phyloP scores from a whole-genome alignment of 1,284 basidiomycete species.

The Nidula niveotomentosa region DNA sequence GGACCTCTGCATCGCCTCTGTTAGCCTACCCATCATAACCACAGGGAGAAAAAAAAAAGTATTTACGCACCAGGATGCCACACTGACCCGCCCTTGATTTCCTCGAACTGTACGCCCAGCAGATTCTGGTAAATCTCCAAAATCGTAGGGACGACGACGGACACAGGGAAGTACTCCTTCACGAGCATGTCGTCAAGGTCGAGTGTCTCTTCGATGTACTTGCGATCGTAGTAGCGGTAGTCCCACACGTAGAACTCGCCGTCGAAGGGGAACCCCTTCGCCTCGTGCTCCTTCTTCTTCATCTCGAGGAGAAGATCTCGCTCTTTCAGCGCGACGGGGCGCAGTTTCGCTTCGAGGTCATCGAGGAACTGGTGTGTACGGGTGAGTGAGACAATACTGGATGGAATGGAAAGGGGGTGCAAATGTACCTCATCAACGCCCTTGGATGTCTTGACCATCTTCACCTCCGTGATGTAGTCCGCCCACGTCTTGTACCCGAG shows the following conservation, averaged over 20 bases:
- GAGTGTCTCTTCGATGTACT: slow-evolving; percentile 65
- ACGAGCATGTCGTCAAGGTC: slow-evolving; percentile 73
- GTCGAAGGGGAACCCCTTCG: slow-evolving; percentile 59
- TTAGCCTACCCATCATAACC: not conserved
- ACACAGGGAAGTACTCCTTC: slow-evolving; percentile 86
- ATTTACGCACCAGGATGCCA: slow-evolving; percentile 72
- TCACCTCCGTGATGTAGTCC: slow-evolving; percentile 77
- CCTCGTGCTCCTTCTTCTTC: slow-evolving; percentile 70
- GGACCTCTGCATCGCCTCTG: slow-evolving; percentile 53
- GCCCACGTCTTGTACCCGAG: slow-evolving; percentile 80
- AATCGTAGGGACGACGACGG: slow-evolving; percentile 77
- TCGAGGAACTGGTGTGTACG: slow-evolving; percentile 50
- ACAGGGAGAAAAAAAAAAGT: not conserved
- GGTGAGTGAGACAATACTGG: not conserved
- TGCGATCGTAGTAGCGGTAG: slow-evolving; percentile 71
- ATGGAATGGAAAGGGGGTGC: not conserved
- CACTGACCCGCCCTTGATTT: slow-evolving; percentile 49
- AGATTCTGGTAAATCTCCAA: slow-evolving; percentile 80
- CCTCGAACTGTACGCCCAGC: slow-evolving; percentile 71
- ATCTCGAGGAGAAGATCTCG: slow-evolving; percentile 63
- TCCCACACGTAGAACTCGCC: slow-evolving; percentile 73
- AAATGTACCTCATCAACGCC: slow-evolving; percentile 49
- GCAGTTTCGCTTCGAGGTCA: slow-evolving; percentile 73
- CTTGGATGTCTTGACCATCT: slow-evolving; percentile 78
- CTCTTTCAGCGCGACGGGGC: slow-evolving; percentile 70